Evolutionary conservation across 345 rosid species (phyloP).

Genomic region (Eutrema yunnanense): DNA sequence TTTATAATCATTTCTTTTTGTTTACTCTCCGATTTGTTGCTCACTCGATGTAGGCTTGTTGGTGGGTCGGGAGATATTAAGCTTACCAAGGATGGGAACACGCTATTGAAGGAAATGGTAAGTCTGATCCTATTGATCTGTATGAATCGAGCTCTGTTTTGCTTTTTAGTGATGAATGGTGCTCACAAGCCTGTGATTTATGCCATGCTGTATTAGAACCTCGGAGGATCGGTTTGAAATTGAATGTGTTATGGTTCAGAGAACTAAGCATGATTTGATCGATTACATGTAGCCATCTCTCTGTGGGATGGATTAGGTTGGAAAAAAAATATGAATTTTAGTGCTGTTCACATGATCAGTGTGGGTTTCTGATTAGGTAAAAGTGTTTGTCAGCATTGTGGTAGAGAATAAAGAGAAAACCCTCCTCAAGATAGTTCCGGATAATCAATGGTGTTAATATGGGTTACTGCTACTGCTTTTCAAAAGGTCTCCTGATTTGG

Average conservation of each 20-base stretch:
- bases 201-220: not conserved
- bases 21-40: not conserved
- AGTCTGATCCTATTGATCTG: conserved; percentile 21
- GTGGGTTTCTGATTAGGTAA: not conserved
- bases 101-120: conserved; percentile 96
- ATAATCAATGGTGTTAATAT: not conserved
- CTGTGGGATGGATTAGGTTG: not conserved
- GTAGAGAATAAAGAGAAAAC: too few species aligned
- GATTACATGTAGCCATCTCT: not conserved
- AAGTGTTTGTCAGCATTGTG: not conserved
- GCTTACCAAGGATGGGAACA: conserved; percentile 97
- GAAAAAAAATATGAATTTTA: not conserved
- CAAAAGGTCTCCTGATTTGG: not conserved
- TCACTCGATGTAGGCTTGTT: conserved; percentile 59
- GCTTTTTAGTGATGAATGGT: not conserved
- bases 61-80: conserved; percentile 98
- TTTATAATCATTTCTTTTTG: not conserved
- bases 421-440: too few species aligned
- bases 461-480: not conserved
- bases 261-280: not conserved
- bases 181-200: not conserved
- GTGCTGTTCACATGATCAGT: not conserved
- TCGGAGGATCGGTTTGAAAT: not conserved
- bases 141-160: not conserved
- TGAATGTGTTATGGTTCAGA: not conserved